Evolutionary conservation across 1,139 yeast genomes (phyloP), one percentile per base, ranked within the genome.

Genomic region (Lodderomyces beijingensis): DNA sequence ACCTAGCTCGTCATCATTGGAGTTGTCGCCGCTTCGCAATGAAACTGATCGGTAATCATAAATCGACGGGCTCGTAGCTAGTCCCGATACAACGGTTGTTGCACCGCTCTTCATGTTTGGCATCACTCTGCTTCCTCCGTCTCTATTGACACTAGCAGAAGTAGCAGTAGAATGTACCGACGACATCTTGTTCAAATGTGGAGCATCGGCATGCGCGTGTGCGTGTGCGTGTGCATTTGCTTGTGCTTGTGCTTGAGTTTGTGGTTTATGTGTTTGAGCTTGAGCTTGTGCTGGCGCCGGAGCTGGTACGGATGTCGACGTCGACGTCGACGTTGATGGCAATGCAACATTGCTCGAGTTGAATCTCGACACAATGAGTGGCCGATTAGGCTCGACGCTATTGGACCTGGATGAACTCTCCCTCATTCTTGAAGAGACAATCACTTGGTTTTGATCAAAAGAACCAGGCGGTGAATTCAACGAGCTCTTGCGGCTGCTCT

Each of bases 1-100:
- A 12, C 17, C 12, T 14, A 10, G 7, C 3, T 54, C 60, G 31
- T 72, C 77, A 37, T 72, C 75, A 24, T 71, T 77, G 51, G 73
- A 73, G 12, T 23, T 10, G n/a, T 23, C 25, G 5, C 72, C 78
- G 38, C 65, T 63, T 31, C 63, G 74, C 40, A 61, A 61, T 10
- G 69, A 63, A n/a, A 59, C 49, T 28, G 43, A 40, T 30, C 51
- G 45, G 19, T 39, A 34, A 12, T 39, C 38, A 41, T 60, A 62
- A 0, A 53, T 49, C 2, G 68, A 61, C 1, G 70, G 70, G 1
- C 63, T 55, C 0, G 70, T 63, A 3, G 70, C 59, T 27, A 62
- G 44, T 0, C 70, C 71, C 12, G 52, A 42, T 12, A 42, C 38
- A 7, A 40, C 43, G 3, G 43, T 40, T 13, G 45, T 42, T 7